Conservation (phyloP, 2,329 filamentous ascomycete species). For the Cordyceps javanica region DNA sequence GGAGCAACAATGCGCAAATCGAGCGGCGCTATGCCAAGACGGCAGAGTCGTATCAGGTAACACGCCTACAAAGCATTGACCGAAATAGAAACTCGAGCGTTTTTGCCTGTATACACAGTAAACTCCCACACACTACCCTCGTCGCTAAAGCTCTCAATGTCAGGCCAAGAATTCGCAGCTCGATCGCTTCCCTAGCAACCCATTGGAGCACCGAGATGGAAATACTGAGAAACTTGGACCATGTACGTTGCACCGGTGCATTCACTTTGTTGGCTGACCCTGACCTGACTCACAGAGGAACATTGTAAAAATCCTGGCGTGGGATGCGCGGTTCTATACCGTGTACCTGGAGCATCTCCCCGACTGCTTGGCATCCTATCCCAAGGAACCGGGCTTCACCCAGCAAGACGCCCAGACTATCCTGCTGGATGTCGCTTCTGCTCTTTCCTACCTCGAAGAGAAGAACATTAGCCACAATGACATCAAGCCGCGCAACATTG, state of each 20-base stretch:
- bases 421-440: background rate
- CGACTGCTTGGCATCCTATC: background rate
- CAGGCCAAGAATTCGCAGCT: background rate
- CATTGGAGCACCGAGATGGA: slow-evolving; percentile 2
- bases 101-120: slow-evolving; percentile 5
- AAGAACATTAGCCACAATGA: slow-evolving; percentile 15
- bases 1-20: background rate
- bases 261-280: background rate
- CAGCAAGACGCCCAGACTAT: background rate
- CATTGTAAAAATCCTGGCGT: background rate
- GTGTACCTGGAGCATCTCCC: slow-evolving; percentile 6
- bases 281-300: background rate
- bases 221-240: background rate
- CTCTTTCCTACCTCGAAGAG: slow-evolving; percentile 12
- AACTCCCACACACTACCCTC: background rate
- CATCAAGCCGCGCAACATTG: slow-evolving; percentile 16
- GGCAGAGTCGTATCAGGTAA: background rate
- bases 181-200: background rate
- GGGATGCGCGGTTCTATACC: slow-evolving; percentile 1
- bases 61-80: background rate
- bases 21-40: background rate
- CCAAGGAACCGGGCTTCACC: background rate
- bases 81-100: background rate
- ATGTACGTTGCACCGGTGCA: background rate
- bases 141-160: slow-evolving; percentile 7